Percentiles rank a stretch among this genome's conserved stretches.
Evolutionary conservation across 2,329 filamentous ascomycete species (phyloP).

Genomic region (Diaporthe eres): DNA sequence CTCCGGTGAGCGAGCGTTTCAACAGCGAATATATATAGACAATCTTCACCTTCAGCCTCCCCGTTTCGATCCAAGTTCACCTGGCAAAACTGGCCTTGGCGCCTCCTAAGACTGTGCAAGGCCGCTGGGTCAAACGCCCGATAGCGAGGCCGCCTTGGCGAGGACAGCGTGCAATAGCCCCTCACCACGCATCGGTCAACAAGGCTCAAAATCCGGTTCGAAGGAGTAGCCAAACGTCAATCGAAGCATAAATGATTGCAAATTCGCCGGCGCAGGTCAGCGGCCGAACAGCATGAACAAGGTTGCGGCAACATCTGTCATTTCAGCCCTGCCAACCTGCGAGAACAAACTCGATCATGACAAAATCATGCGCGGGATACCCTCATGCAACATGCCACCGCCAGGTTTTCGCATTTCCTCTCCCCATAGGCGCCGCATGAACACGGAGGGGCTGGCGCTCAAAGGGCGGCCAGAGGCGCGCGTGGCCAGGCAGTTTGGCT

Average conservation of each 20-base stretch:
- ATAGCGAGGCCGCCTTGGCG: constrained; percentile 10
- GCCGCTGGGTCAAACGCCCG: constrained; percentile 6
- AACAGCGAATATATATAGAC: background rate
- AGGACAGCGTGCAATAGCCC: background rate
- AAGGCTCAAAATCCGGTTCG: background rate
- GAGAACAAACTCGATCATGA: background rate
- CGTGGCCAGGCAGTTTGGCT: background rate
- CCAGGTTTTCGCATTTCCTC: background rate
- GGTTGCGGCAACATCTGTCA: constrained; percentile 20
- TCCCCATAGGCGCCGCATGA: background rate
- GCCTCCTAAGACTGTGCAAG: background rate
- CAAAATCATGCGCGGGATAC: background rate
- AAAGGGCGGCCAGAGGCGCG: background rate
- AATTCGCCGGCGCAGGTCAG: background rate
- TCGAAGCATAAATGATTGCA: background rate
- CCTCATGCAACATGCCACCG: constrained; percentile 1
- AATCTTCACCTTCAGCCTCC: background rate
- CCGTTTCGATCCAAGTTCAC: background rate
- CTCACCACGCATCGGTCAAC: background rate
- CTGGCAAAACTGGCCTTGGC: background rate
- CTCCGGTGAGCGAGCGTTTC: background rate
- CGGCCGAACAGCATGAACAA: background rate
- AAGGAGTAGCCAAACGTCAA: background rate
- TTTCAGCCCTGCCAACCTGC: constrained; percentile 1
- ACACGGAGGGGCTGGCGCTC: background rate